Percentiles rank a stretch among this genome's conserved stretches.
These are phyloP conservation scores for Nematodospora anomalae DNA, from an alignment of 1,139 yeast species.

Conservation along the genomic window DNA sequence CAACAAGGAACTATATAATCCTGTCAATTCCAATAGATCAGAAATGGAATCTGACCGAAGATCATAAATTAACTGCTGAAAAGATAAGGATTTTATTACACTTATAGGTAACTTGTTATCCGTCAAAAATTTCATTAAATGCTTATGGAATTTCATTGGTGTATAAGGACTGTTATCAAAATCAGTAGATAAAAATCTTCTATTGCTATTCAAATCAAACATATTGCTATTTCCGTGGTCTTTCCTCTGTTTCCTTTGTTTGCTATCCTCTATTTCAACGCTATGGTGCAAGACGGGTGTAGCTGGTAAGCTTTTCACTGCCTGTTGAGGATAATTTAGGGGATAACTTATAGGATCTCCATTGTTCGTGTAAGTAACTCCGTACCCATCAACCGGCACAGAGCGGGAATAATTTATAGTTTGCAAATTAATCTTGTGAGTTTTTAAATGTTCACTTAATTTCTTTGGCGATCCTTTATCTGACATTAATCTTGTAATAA, in stretches of 20 bases:
- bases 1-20: constrained; percentile 44
- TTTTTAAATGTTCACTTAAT: constrained; percentile 54
- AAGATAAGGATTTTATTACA: constrained; percentile 50
- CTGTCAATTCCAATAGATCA: constrained; percentile 49
- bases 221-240: background rate
- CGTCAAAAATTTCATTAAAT: constrained; percentile 49
- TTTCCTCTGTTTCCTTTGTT: constrained; percentile 1
- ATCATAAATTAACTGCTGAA: constrained; percentile 53
- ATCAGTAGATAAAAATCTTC: constrained; percentile 30
- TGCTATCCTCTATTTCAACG: background rate
- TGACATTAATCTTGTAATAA: constrained; percentile 46
- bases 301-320: background rate
- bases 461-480: constrained; percentile 65
- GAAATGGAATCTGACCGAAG: constrained; percentile 48
- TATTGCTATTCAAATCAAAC: constrained; percentile 7
- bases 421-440: constrained; percentile 48
- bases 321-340: constrained; percentile 4
- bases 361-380: constrained; percentile 31
- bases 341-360: constrained; percentile 27
- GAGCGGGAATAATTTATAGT: constrained; percentile 37
- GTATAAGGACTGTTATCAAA: constrained; percentile 48
- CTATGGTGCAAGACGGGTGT: background rate
- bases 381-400: constrained; percentile 40
- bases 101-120: constrained; percentile 53
- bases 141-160: constrained; percentile 50